phyloP scores from a whole-genome alignment of 2,329 filamentous ascomycete genomes.

The Penicillium sp. region DNA sequence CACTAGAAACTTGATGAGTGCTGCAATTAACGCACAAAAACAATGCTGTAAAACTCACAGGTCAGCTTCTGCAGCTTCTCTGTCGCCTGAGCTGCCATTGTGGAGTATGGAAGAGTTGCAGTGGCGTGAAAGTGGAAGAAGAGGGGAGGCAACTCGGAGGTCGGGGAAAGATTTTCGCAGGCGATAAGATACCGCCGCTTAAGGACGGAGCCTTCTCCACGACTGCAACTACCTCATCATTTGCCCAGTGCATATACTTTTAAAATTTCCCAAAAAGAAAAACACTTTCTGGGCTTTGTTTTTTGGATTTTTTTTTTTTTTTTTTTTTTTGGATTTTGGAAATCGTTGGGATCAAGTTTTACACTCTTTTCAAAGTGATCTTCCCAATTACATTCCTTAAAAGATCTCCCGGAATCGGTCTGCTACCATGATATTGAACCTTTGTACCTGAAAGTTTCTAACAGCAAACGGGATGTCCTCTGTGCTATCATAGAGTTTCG shows the following conservation, averaged over 20 bases:
- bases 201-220: conserved; percentile 1
- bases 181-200: conserved; percentile 26
- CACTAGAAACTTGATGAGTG: conserved; percentile 37
- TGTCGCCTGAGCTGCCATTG: conserved; percentile 47
- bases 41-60: conserved; percentile 30
- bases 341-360: too few relatives aligned
- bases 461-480: conserved; percentile 29
- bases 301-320: too few relatives aligned
- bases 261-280: too few relatives aligned
- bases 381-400: too few relatives aligned
- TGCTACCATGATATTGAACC: conserved; percentile 31
- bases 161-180: conserved; percentile 30
- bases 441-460: conserved; percentile 25
- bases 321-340: too few relatives aligned
- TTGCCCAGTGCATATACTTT: neutral
- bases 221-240: too few relatives aligned
- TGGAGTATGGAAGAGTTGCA: conserved; percentile 26
- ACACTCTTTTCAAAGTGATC: too few relatives aligned
- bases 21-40: neutral
- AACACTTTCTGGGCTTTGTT: too few relatives aligned
- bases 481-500: conserved; percentile 31
- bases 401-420: conserved; percentile 3
- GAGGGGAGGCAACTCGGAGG: conserved; percentile 19
- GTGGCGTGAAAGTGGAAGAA: conserved; percentile 22
- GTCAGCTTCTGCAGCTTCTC: conserved; percentile 46